A percentile compares a stretch with the other conserved stretches of the same genome.
Conservation (phyloP, 1,139 yeast genomes). For the Taphrina pruni region DNA sequence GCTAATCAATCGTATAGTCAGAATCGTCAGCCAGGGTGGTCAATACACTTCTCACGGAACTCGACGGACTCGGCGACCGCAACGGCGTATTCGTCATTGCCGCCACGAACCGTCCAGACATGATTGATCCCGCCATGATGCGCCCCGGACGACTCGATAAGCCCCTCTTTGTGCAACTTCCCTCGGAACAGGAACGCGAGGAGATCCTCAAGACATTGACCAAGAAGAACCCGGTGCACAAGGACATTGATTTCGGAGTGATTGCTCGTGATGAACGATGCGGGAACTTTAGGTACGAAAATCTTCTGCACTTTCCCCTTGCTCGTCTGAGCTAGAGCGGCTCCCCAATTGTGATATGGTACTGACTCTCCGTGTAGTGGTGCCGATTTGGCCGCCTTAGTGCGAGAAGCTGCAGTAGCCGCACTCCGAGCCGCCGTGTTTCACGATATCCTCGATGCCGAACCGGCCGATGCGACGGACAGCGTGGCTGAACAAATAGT, state of each 20-base stretch:
- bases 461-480: slow-evolving; percentile 48
- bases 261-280: slow-evolving; percentile 80
- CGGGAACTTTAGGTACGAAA: slow-evolving; percentile 63
- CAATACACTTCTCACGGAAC: slow-evolving; percentile 87
- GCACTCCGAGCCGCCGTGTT: slow-evolving; percentile 79
- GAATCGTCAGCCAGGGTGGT: slow-evolving; percentile 95
- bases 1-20: slow-evolving; percentile 52
- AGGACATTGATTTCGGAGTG: slow-evolving; percentile 63
- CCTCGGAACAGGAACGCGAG: slow-evolving; percentile 73
- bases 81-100: slow-evolving; percentile 93
- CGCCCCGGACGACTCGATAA: slow-evolving; percentile 96
- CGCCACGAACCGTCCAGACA: slow-evolving; percentile 96
- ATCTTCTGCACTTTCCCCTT: background rate
- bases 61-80: slow-evolving; percentile 92
- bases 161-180: slow-evolving; percentile 87
- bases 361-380: slow-evolving; percentile 55
- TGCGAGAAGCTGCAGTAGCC: slow-evolving; percentile 88
- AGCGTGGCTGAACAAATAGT: slow-evolving; percentile 51
- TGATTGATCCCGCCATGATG: slow-evolving; percentile 97
- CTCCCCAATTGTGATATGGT: too few species aligned
- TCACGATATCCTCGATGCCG: slow-evolving; percentile 53
- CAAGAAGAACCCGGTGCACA: slow-evolving; percentile 76
- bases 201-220: slow-evolving; percentile 84
- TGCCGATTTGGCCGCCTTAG: slow-evolving; percentile 90
- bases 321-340: too few species aligned